Conservation (phyloP, 192 early-diverging fungal species). For the Entomortierella chlamydospora region DNA sequence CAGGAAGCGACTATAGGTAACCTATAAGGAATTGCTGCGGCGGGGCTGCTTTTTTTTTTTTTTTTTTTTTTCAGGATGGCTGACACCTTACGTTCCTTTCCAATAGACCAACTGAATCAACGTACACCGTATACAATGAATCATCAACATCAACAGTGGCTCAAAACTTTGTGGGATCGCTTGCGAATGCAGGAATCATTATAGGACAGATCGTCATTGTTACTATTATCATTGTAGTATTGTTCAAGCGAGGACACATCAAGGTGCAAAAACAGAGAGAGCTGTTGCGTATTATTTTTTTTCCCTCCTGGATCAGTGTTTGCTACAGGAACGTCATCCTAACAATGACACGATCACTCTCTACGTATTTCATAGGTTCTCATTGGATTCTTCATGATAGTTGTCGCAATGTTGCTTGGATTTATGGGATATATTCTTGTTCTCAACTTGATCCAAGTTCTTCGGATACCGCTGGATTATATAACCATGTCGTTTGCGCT, state of each 20-base stretch:
- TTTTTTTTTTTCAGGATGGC: neutral
- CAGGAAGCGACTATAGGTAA: slow-evolving; percentile 66
- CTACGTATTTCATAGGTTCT: slow-evolving; percentile 59
- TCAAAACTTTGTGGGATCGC: slow-evolving; percentile 47
- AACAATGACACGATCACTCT: too few species aligned
- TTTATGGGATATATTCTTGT: slow-evolving; percentile 79
- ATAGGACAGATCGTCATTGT: slow-evolving; percentile 83
- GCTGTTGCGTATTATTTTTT: neutral
- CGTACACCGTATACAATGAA: slow-evolving; percentile 41
- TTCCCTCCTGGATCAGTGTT: too few species aligned
- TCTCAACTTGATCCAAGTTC: slow-evolving; percentile 60
- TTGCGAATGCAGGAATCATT: slow-evolving; percentile 75
- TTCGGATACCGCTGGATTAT: slow-evolving; percentile 76
- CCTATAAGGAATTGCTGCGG: too few species aligned
- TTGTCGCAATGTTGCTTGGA: slow-evolving; percentile 77
- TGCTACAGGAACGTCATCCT: too few species aligned
- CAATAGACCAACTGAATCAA: slow-evolving; percentile 37
- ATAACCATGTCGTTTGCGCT: slow-evolving; percentile 79
- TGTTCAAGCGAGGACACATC: slow-evolving; percentile 83
- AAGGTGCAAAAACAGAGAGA: slow-evolving; percentile 60
- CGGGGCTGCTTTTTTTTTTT: neutral
- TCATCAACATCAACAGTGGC: slow-evolving; percentile 34
- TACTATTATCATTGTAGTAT: slow-evolving; percentile 78
- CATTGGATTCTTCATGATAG: slow-evolving; percentile 79
- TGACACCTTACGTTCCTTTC: neutral